These are phyloP conservation scores for Phytophthora sojae DNA, from an alignment of 352 stramenopile species.

Conservation along the genomic window DNA sequence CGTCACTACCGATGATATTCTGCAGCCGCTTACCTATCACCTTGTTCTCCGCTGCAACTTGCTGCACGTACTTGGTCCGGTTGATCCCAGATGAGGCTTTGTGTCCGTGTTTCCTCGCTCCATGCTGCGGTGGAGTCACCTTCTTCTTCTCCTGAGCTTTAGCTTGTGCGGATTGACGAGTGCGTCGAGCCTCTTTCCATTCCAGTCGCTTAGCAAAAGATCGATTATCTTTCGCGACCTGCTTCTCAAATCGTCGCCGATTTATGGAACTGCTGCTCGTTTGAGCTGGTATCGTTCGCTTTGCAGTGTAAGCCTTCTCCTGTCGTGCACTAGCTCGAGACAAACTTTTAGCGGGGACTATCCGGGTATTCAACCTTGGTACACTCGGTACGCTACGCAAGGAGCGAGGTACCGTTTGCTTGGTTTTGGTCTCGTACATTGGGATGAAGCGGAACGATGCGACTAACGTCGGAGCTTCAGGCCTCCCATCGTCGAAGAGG, in stretches of 20 bases:
- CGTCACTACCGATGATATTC: constrained; percentile 41
- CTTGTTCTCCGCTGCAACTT: constrained; percentile 63
- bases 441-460: constrained; percentile 57
- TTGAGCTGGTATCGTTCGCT: constrained; percentile 28
- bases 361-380: constrained; percentile 10
- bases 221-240: constrained; percentile 65
- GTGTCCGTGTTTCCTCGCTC: constrained; percentile 51
- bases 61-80: constrained; percentile 58
- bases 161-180: constrained; percentile 33
- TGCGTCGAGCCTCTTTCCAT: constrained; percentile 44
- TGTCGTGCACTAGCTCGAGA: constrained; percentile 15
- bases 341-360: constrained; percentile 14
- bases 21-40: constrained; percentile 58
- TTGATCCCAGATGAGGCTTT: constrained; percentile 76
- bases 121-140: constrained; percentile 45
- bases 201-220: constrained; percentile 64
- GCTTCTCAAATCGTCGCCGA: constrained; percentile 56
- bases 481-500: constrained; percentile 15
- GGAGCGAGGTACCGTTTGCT: constrained; percentile 6
- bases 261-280: constrained; percentile 72
- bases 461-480: constrained; percentile 37
- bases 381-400: constrained; percentile 8
- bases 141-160: constrained; percentile 54
- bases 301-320: constrained; percentile 17
- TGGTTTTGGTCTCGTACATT: constrained; percentile 36